phyloP scores from a whole-genome alignment of 345 rosid genomes.

The Turritis glabra region DNA sequence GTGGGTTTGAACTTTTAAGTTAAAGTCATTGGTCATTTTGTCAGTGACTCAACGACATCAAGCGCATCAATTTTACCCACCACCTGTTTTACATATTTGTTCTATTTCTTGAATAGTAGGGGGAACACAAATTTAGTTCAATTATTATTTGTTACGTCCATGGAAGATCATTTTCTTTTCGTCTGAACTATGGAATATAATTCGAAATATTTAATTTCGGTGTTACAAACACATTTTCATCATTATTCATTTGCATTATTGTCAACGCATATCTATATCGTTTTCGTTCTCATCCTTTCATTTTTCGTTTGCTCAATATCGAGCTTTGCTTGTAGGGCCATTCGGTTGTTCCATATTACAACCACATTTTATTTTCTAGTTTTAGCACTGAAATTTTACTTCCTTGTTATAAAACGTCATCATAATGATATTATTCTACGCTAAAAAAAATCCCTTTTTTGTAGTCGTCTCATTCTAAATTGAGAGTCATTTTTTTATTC shows the following conservation, averaged over 20 bases:
- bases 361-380: neutral
- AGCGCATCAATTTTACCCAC: conserved; percentile 7
- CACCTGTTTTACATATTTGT: neutral
- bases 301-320: neutral
- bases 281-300: neutral
- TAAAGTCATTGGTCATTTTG: conserved; percentile 28
- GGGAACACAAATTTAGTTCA: neutral
- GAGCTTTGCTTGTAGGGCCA: neutral
- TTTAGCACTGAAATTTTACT: neutral
- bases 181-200: neutral
- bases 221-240: neutral
- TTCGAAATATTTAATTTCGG: neutral
- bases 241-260: neutral
- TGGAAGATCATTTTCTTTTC: neutral
- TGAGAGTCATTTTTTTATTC: neutral
- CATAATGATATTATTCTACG: neutral
- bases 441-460: neutral
- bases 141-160: neutral
- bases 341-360: neutral
- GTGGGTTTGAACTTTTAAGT: conserved; percentile 35
- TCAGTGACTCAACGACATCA: conserved; percentile 26
- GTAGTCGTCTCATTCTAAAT: neutral
- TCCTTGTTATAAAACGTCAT: neutral
- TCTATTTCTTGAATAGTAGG: neutral
- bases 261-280: neutral